Conservation (phyloP, 805 yeast species). For the Candida easanensis region DNA sequence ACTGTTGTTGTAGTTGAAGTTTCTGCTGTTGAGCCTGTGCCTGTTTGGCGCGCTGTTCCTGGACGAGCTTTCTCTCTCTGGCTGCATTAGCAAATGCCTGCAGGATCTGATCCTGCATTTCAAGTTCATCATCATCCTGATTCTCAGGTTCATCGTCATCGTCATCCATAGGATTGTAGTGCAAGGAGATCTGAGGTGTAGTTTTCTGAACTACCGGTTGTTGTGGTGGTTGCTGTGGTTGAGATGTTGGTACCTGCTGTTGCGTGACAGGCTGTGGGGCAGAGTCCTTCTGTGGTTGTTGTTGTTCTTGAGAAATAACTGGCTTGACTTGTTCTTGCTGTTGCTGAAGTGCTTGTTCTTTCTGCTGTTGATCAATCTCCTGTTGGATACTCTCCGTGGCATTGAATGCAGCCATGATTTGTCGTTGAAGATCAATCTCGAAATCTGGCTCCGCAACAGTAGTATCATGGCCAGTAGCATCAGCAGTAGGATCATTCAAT, state of each 20-base stretch:
- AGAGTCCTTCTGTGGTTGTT: too few relatives aligned
- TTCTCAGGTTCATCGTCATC: background rate
- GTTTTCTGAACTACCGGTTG: too few relatives aligned
- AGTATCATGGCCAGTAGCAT: background rate
- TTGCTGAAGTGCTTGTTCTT: background rate
- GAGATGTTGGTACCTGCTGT: background rate
- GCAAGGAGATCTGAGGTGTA: too few relatives aligned
- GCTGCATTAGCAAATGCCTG: conserved; percentile 23
- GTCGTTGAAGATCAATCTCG: conserved; percentile 22
- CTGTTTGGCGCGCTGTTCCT: background rate
- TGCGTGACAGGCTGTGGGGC: background rate
- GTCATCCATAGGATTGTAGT: background rate
- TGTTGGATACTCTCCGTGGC: conserved; percentile 4
- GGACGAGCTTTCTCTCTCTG: conserved; percentile 1
- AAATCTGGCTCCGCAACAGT: conserved; percentile 6
- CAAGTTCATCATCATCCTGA: conserved; percentile 20
- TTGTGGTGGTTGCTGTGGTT: background rate
- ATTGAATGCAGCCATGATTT: conserved; percentile 21
- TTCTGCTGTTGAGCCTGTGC: conserved; percentile 3
- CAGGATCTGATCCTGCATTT: conserved; percentile 25
- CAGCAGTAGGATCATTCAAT: conserved; percentile 8
- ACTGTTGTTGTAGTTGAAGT: background rate
- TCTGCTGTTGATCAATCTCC: background rate
- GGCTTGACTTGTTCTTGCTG: conserved; percentile 9
- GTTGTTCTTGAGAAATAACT: too few relatives aligned